phyloP scores from a whole-genome alignment of 129 eudicot genomes.

The Helianthus annuus region DNA sequence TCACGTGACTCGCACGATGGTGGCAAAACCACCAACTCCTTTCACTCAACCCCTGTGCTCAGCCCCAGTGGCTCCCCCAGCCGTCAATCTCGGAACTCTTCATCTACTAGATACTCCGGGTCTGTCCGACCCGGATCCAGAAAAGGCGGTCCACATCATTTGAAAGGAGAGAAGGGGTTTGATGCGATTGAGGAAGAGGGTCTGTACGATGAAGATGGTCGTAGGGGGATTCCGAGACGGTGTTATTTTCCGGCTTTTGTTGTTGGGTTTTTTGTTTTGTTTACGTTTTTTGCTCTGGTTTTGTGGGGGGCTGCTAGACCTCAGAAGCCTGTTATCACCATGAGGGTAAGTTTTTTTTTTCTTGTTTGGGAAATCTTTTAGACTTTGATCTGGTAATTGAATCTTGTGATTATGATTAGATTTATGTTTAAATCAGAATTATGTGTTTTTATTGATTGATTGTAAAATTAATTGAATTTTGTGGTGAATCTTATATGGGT shows the following conservation, averaged over 20 bases:
- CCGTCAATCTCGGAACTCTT: conserved; percentile 87
- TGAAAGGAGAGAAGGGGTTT: conserved; percentile 62
- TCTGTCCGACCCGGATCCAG: conserved; percentile 77
- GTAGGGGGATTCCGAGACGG: conserved; percentile 50
- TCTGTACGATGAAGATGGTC: conserved; percentile 64
- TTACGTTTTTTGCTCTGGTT: conserved; percentile 72
- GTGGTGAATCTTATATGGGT: neutral
- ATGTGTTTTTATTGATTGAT: neutral
- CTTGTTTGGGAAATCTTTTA: neutral
- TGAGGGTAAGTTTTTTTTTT: conserved; percentile 47
- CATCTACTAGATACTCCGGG: conserved; percentile 90
- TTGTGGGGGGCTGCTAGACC: conserved; percentile 79
- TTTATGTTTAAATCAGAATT: neutral
- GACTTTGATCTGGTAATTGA: neutral
- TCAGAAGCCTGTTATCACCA: conserved; percentile 82
- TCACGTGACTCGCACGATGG: conserved; percentile 98
- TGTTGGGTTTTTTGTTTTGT: conserved; percentile 66
- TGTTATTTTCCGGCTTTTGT: conserved; percentile 72
- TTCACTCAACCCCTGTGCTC: conserved; percentile 91
- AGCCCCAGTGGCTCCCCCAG: conserved; percentile 97
- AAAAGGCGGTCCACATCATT: conserved; percentile 53
- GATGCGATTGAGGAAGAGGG: conserved; percentile 95
- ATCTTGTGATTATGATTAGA: neutral
- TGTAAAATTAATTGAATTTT: neutral
- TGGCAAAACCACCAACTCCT: conserved; percentile 84